Evolutionary conservation across 176 grass and related monocot species (phyloP), one percentile per base, ranked within the genome.

Genomic region (Puya raimondii): DNA sequence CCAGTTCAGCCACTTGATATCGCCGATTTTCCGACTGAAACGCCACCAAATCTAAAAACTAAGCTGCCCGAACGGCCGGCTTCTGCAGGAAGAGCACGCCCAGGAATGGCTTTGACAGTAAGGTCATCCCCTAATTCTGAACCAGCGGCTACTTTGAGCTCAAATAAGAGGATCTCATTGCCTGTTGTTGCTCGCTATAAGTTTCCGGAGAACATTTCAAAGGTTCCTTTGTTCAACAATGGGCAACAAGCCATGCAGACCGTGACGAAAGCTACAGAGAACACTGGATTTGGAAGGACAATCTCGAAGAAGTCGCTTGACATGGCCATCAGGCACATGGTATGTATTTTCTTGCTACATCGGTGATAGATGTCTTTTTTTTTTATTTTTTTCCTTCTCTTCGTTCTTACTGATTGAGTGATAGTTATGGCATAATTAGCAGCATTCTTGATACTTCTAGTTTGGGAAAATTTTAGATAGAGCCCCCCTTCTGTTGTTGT

Each of bases 291-390:
- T 1, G 95, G 90, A 25, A 85, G 90, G 81, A 99, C 87, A 49
- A 94, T 99, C 70, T 99, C 95, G 2, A 99, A 88, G 87, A 99
- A 82, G 57, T 99, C 90, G 49, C 87, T 99, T 71, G 95, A 99
- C 67, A 88, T 99, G 95, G 95, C 95, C 70, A 85, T 99, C 81
- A 91, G 57, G 72, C 95, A 99, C 66, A 99, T 99, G 90, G 95
- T 99, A 99, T 74, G 82, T 64, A 53, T 9, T 58, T 12, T 71
- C 26, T 18, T 21, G 26, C 50, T 25, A 16, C 21, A 4, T 75
- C 27, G 23, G 15, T 66, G 9, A 15, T 9, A 26, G 12, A 12
- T 47, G 14, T 8, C 26, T 2, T 29, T 4, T 15, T 7, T 66
- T 29, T 66, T 26, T 13, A n/a, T n/a, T 1, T 58, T 58, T 14